A percentile compares a stretch with the other conserved stretches of the same genome.
phyloP scores from a whole-genome alignment of 371 early-diverging fungal genomes.

The Lichtheimia corymbifera region DNA sequence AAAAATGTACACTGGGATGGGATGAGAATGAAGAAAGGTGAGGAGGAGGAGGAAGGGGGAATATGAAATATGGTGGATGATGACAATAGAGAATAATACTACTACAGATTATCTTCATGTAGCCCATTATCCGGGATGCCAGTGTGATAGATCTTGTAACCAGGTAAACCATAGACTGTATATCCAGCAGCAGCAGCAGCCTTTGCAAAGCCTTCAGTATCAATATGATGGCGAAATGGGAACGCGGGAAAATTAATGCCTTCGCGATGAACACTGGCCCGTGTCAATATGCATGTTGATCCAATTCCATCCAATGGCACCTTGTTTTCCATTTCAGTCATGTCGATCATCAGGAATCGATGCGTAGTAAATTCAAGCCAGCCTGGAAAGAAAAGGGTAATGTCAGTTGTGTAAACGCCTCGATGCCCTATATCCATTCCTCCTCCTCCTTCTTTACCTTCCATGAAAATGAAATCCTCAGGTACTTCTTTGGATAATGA shows the following conservation, averaged over 20 bases:
- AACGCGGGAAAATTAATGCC: slow-evolving; percentile 65
- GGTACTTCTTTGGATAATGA: slow-evolving; percentile 40
- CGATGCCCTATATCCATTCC: neutral
- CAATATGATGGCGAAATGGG: slow-evolving; percentile 63
- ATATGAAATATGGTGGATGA: neutral
- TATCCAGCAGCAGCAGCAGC: slow-evolving; percentile 64
- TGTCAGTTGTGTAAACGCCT: neutral
- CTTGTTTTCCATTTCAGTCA: slow-evolving; percentile 25
- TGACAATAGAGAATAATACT: neutral
- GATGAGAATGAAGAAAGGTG: neutral
- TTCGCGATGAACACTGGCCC: slow-evolving; percentile 65
- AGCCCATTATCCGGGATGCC: slow-evolving; percentile 10
- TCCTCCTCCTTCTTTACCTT: slow-evolving; percentile 32
- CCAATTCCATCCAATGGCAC: slow-evolving; percentile 68
- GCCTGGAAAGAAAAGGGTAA: neutral
- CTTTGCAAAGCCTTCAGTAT: slow-evolving; percentile 75
- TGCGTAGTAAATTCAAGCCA: slow-evolving; percentile 32
- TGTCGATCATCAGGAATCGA: slow-evolving; percentile 46
- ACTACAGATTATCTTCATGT: neutral
- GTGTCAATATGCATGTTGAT: slow-evolving; percentile 62
- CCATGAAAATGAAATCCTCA: slow-evolving; percentile 27
- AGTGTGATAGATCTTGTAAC: slow-evolving; percentile 40
- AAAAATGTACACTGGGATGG: neutral
- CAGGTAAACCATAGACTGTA: slow-evolving; percentile 59
- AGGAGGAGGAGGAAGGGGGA: neutral